Conservation (phyloP, 2,329 filamentous ascomycete species). For the Clonostachys rosea region DNA sequence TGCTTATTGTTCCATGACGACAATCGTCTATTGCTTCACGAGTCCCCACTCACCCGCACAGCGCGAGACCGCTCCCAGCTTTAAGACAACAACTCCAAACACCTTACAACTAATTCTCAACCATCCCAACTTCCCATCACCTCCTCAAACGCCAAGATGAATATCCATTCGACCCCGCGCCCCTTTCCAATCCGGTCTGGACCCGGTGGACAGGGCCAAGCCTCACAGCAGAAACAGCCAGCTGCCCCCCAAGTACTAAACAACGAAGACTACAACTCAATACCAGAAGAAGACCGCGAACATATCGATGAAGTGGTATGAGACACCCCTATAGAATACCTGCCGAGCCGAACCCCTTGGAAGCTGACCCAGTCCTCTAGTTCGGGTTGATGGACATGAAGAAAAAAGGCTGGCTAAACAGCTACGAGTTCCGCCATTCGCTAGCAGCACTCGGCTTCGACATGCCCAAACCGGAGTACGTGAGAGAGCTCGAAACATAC, state of each 20-base stretch:
- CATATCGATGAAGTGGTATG: slow-evolving; percentile 91
- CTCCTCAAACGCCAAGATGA: slow-evolving; percentile 16
- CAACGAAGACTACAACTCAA: slow-evolving; percentile 30
- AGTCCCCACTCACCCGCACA: too few relatives aligned
- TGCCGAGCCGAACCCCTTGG: background rate
- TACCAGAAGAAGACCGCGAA: slow-evolving; percentile 86
- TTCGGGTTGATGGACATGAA: slow-evolving; percentile 96
- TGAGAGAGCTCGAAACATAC: slow-evolving; percentile 74
- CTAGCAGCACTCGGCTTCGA: slow-evolving; percentile 95
- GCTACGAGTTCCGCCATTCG: slow-evolving; percentile 96
- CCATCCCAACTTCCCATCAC: background rate
- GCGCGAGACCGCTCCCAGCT: too few relatives aligned
- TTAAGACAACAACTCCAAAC: too few relatives aligned
- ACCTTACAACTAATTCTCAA: background rate
- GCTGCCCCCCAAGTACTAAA: slow-evolving; percentile 24
- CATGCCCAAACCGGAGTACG: slow-evolving; percentile 79
- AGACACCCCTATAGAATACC: background rate
- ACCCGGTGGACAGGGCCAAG: slow-evolving; percentile 18
- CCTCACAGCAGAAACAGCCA: slow-evolving; percentile 16
- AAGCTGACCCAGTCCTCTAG: slow-evolving; percentile 31
- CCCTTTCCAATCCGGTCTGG: slow-evolving; percentile 26
- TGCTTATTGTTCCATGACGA: too few relatives aligned
- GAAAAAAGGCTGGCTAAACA: slow-evolving; percentile 90
- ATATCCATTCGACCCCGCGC: slow-evolving; percentile 29
- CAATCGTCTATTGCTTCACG: too few relatives aligned